A percentile compares a stretch with the other conserved stretches of the same genome.
phyloP scores from a whole-genome alignment of 1,284 basidiomycete genomes.

The Fomes fomentarius region DNA sequence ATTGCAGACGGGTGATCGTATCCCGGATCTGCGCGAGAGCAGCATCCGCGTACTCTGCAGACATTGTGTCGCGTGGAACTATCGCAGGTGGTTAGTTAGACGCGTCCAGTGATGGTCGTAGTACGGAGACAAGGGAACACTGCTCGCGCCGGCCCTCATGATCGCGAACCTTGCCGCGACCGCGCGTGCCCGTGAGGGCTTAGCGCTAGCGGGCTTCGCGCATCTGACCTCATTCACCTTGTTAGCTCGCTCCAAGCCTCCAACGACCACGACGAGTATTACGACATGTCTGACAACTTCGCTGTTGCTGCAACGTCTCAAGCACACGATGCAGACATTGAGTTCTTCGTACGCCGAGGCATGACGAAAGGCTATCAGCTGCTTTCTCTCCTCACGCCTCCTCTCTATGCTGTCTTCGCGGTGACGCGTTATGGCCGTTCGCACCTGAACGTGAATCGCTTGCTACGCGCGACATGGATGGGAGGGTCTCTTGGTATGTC shows the following conservation, averaged over 20 bases:
- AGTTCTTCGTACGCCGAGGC: conserved; percentile 62
- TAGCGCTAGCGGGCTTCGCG: not conserved
- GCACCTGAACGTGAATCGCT: conserved; percentile 57
- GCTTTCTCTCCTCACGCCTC: conserved; percentile 61
- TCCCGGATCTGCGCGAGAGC: conserved; percentile 43
- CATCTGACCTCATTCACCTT: conserved; percentile 15
- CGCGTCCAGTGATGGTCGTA: not conserved
- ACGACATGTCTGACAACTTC: conserved; percentile 29
- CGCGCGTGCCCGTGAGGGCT: no score
- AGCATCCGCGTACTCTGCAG: conserved; percentile 31
- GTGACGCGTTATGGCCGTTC: conserved; percentile 55
- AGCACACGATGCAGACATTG: conserved; percentile 40
- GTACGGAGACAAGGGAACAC: not conserved
- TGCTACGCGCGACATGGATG: conserved; percentile 71
- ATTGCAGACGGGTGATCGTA: conserved; percentile 52
- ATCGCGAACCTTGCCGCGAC: no score
- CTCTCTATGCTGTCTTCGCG: conserved; percentile 56
- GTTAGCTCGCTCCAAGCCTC: not conserved
- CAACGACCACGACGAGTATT: not conserved
- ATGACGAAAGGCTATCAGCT: conserved; percentile 69
- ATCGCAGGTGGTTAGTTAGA: not conserved
- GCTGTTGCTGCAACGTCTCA: conserved; percentile 26
- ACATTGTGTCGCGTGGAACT: conserved; percentile 18
- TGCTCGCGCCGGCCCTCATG: not conserved
- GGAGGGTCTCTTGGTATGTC: conserved; percentile 59